Evolutionary conservation across 225 moss, liverwort and hornwort genomes (phyloP).

Genomic region (Sphagnum contortum): DNA sequence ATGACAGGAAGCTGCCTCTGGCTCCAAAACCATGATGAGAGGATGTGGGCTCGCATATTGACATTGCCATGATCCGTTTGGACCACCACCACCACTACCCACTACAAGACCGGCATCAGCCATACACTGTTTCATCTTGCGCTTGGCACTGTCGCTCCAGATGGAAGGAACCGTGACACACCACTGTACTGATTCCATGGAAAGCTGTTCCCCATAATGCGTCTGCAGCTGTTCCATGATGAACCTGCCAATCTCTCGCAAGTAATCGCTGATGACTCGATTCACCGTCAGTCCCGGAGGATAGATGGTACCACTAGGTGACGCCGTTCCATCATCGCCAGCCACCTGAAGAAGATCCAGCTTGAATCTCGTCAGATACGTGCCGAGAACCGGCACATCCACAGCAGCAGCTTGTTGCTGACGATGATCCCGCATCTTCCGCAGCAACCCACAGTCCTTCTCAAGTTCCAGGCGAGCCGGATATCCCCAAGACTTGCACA

Average conservation of each 20-base stretch:
- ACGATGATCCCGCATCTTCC: neutral
- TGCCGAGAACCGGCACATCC: neutral
- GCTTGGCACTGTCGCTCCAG: conserved; percentile 18
- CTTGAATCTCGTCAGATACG: conserved; percentile 10
- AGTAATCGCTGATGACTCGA: conserved; percentile 15
- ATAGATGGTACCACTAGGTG: neutral
- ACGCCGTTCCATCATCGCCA: neutral
- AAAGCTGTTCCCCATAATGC: conserved; percentile 1
- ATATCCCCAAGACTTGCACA: conserved; percentile 9
- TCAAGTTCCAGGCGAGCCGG: neutral
- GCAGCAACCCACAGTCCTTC: neutral
- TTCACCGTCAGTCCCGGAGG: conserved; percentile 2
- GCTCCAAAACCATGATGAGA: conserved; percentile 20
- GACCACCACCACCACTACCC: neutral
- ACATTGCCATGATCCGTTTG: neutral
- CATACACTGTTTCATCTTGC: conserved; percentile 11
- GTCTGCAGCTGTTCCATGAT: conserved; percentile 4
- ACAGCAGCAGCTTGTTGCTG: too few relatives aligned
- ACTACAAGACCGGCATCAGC: conserved; percentile 12
- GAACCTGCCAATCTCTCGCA: neutral
- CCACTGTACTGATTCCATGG: conserved; percentile 22
- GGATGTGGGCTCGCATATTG: conserved; percentile 15
- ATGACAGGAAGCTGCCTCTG: conserved; percentile 35
- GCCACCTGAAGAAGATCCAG: conserved; percentile 8
- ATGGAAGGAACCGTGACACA: conserved; percentile 21